A percentile compares a stretch with the other conserved stretches of the same genome.
Conservation (phyloP, 257 asterid species). For the Capsicum rhomboideum region DNA sequence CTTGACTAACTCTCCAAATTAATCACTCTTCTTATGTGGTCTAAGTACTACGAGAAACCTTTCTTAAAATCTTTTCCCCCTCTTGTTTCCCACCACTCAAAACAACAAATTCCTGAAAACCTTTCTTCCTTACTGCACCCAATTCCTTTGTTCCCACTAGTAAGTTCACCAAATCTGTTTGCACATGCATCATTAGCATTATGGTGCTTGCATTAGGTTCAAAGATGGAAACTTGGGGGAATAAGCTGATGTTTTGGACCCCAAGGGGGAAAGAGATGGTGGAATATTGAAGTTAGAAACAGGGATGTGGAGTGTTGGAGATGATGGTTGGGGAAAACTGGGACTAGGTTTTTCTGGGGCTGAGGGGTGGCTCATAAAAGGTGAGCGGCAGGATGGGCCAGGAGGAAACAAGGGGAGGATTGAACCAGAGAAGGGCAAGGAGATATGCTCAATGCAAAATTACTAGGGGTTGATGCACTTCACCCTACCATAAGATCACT, state of each 20-base stretch:
- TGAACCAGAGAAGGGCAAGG: not conserved
- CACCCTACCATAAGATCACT: not conserved
- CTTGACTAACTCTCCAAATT: not conserved
- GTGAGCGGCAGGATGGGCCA: not conserved
- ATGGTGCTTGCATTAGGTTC: not conserved
- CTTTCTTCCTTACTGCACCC: not conserved
- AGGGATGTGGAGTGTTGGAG: not conserved
- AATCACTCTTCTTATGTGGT: not conserved
- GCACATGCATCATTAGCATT: not conserved
- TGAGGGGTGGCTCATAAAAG: not conserved
- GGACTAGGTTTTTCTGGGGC: not conserved
- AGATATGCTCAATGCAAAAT: not conserved
- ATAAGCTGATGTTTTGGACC: not conserved
- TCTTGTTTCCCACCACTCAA: not conserved
- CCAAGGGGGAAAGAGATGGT: not conserved
- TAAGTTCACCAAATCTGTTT: not conserved
- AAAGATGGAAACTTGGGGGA: not conserved
- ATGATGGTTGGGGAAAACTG: not conserved
- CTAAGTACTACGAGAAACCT: not conserved
- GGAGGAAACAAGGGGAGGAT: not conserved
- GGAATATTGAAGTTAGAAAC: not conserved
- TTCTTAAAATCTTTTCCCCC: not conserved
- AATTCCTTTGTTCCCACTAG: not conserved
- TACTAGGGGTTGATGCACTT: not conserved
- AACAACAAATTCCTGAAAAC: not conserved